Conservation (phyloP, 305 asterid species). For the Salvia sclarea region DNA sequence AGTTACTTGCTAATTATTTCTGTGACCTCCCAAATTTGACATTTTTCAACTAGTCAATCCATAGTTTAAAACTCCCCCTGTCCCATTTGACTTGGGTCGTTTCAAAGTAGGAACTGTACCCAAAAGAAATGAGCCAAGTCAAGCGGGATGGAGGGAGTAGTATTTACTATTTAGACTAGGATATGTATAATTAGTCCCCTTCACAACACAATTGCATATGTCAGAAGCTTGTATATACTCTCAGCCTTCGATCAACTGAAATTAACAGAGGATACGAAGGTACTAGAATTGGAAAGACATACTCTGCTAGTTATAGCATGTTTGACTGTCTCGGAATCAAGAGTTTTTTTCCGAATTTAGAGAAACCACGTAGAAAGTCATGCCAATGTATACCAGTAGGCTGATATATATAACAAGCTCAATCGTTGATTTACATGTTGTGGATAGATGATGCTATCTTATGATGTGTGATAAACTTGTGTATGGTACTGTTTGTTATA, state of each 20-base stretch:
- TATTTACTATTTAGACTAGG: not conserved
- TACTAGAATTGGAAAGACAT: not conserved
- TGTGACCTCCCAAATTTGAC: not conserved
- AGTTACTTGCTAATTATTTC: not conserved
- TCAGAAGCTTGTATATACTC: not conserved
- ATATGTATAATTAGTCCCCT: not conserved
- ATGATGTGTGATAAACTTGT: not conserved
- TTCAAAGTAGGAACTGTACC: too few relatives aligned
- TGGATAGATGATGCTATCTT: not conserved
- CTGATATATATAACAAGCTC: not conserved
- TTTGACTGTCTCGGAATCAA: not conserved
- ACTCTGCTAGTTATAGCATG: constrained; percentile 2
- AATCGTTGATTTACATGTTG: not conserved
- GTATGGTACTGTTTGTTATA: not conserved
- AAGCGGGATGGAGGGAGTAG: too few relatives aligned
- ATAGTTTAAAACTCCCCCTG: too few relatives aligned
- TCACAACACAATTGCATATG: not conserved
- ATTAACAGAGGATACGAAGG: not conserved
- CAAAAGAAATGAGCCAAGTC: too few relatives aligned
- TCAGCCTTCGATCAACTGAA: not conserved
- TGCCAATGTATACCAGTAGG: not conserved
- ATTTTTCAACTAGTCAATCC: not conserved
- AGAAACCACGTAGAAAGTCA: not conserved
- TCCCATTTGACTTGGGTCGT: too few relatives aligned
- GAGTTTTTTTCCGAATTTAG: not conserved